Evolutionary conservation across 768 basidiomycete species (phyloP).

Genomic region (Peribolospora kevripleyi): DNA sequence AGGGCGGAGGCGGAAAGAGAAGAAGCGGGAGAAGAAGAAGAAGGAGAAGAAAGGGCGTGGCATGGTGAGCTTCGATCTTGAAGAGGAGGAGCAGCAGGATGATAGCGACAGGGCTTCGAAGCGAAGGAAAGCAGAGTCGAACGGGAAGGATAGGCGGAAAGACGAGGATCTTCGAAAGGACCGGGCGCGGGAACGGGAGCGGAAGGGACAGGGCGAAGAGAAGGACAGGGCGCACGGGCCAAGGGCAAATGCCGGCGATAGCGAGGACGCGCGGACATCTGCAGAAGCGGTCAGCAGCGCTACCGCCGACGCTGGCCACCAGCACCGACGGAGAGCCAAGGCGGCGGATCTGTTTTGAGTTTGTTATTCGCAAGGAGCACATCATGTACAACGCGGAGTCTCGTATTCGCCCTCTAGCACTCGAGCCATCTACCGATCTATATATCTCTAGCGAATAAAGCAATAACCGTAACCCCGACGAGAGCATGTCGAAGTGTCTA

Average conservation of each 20-base stretch:
- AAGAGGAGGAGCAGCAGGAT: constrained; percentile 28
- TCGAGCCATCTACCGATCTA: too few relatives aligned
- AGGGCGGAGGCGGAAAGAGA: constrained; percentile 22
- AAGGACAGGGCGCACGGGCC: constrained; percentile 21
- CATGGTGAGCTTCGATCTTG: constrained; percentile 54
- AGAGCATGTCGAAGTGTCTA: too few relatives aligned
- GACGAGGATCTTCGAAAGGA: constrained; percentile 14
- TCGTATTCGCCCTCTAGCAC: too few relatives aligned
- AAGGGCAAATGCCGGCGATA: constrained; percentile 11
- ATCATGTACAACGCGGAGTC: too few relatives aligned
- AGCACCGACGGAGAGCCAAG: background rate
- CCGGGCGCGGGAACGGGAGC: background rate
- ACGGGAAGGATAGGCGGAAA: constrained; percentile 15
- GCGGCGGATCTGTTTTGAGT: background rate
- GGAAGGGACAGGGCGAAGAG: constrained; percentile 21
- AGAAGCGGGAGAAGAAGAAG: constrained; percentile 26
- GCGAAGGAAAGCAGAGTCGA: constrained; percentile 2
- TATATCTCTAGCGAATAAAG: too few relatives aligned
- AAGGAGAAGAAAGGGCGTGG: constrained; percentile 26
- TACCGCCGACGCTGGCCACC: background rate
- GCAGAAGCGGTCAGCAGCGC: too few relatives aligned
- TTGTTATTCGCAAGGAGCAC: too few relatives aligned
- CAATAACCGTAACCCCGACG: too few relatives aligned
- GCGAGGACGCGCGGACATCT: background rate
- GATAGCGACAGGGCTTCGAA: background rate